Evolutionary conservation across 306 rosid genomes (phyloP).

Genomic region (Hippophae tibetana): DNA sequence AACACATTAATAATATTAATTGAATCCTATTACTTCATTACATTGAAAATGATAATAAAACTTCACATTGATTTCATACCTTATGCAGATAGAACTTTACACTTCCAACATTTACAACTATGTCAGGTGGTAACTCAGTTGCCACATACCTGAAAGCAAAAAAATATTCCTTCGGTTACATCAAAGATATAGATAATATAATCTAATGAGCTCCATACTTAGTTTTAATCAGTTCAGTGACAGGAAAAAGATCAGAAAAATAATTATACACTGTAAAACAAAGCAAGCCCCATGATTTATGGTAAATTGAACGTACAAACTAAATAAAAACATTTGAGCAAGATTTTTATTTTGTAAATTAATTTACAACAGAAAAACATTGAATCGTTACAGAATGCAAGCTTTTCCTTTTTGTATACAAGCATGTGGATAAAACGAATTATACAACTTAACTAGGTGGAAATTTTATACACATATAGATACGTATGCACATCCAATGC

Average conservation of each 20-base stretch:
- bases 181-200: slow-evolving; percentile 9
- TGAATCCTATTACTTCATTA: not conserved
- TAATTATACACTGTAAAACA: not conserved
- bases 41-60: not conserved
- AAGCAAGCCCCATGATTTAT: not conserved
- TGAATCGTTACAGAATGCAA: not conserved
- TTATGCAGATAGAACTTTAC: slow-evolving; percentile 81
- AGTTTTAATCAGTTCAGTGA: not conserved
- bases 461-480: no score
- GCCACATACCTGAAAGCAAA: slow-evolving; percentile 55
- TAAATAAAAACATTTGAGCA: not conserved
- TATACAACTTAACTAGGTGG: no score
- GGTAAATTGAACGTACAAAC: not conserved
- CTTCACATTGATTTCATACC: slow-evolving; percentile 41
- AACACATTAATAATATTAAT: no score
- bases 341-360: not conserved
- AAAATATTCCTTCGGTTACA: slow-evolving; percentile 1
- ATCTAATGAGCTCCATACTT: slow-evolving; percentile 8
- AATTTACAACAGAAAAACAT: not conserved
- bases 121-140: slow-evolving; percentile 68
- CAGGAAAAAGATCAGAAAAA: not conserved
- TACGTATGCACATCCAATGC: no score
- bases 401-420: no score
- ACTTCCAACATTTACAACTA: slow-evolving; percentile 55
- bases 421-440: no score